These are phyloP conservation scores for Paramyrothecium sp. DNA, from an alignment of 2,329 filamentous ascomycete genomes.

Conservation along the genomic window DNA sequence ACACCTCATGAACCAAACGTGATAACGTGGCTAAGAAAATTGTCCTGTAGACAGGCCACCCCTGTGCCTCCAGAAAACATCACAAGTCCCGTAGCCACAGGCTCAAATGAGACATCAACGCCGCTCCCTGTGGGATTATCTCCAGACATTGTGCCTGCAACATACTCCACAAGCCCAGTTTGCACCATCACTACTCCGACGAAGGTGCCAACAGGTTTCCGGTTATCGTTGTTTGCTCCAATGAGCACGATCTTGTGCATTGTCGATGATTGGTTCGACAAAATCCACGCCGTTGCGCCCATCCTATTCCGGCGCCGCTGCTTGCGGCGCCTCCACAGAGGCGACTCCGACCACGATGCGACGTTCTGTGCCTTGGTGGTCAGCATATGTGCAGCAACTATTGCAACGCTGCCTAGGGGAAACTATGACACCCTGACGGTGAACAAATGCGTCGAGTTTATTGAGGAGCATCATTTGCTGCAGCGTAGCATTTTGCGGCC, in stretches of 20 bases:
- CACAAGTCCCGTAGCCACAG: neutral
- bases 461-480: conserved; percentile 24
- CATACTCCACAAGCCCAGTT: neutral
- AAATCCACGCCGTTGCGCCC: conserved; percentile 31
- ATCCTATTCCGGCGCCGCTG: conserved; percentile 28
- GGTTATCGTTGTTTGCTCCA: conserved; percentile 14
- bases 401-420: conserved; percentile 25
- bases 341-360: conserved; percentile 20
- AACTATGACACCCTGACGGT: conserved; percentile 24
- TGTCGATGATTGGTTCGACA: conserved; percentile 32
- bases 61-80: neutral
- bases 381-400: conserved; percentile 31
- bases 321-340: conserved; percentile 20
- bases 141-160: neutral
- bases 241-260: conserved; percentile 13
- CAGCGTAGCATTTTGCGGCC: conserved; percentile 10
- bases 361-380: conserved; percentile 31
- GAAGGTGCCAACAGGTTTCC: neutral
- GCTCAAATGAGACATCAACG: neutral
- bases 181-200: neutral
- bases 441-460: conserved; percentile 22
- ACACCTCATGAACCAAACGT: neutral
- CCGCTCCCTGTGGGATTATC: neutral
- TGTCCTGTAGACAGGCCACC: neutral
- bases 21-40: neutral